These are phyloP conservation scores for Tuber borchii DNA, from an alignment of 495 filamentous ascomycete genomes.

Conservation along the genomic window DNA sequence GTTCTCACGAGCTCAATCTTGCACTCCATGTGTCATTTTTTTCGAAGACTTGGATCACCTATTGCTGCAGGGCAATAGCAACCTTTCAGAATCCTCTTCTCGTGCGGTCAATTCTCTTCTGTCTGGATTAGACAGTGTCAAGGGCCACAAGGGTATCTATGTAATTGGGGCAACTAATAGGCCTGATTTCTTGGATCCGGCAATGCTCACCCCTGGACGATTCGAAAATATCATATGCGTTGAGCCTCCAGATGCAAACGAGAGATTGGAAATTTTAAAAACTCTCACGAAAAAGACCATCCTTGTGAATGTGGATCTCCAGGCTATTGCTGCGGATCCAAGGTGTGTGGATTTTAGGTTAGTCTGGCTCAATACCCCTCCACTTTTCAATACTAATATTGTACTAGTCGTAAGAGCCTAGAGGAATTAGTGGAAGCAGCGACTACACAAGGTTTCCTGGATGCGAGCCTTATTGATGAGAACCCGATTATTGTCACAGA, in stretches of 20 bases:
- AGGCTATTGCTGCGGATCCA: conserved; percentile 56
- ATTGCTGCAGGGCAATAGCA: conserved; percentile 74
- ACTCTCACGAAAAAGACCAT: conserved; percentile 64
- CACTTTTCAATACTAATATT: too few relatives aligned
- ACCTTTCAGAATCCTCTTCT: conserved; percentile 71
- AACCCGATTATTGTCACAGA: too few relatives aligned
- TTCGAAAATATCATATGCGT: conserved; percentile 85
- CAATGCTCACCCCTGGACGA: conserved; percentile 86
- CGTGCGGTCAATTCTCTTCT: conserved; percentile 92
- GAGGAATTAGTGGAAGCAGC: conserved; percentile 67
- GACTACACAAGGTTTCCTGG: too few relatives aligned
- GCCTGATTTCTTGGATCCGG: conserved; percentile 92
- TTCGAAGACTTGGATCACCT: conserved; percentile 96
- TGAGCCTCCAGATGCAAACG: conserved; percentile 69
- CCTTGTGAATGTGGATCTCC: conserved; percentile 48
- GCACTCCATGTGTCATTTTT: conserved; percentile 88
- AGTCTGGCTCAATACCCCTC: too few relatives aligned
- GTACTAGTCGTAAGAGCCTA: conserved; percentile 65
- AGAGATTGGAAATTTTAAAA: conserved; percentile 76
- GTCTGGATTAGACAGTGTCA: conserved; percentile 86
- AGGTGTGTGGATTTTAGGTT: conserved; percentile 69
- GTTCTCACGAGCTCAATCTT: conserved; percentile 78
- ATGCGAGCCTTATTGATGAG: too few relatives aligned
- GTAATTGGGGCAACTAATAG: conserved; percentile 92
- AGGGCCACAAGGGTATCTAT: conserved; percentile 78